Evolutionary conservation across 805 yeast species (phyloP).

Genomic region (Barnettozyma pratensis): DNA sequence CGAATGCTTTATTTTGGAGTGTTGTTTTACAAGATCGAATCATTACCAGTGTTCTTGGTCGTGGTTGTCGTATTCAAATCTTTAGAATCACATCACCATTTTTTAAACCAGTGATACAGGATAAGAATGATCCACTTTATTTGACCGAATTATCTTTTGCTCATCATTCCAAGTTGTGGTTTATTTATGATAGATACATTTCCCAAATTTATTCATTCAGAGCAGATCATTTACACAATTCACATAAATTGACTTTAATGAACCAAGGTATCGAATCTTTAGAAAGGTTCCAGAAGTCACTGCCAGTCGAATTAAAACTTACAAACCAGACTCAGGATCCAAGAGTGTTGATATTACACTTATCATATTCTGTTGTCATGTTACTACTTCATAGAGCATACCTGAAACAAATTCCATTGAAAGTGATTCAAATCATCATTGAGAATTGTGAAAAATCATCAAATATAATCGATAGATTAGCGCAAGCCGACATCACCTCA

Average conservation of each 20-base stretch:
- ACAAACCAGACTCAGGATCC: constrained; percentile 13
- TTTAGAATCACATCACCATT: constrained; percentile 29
- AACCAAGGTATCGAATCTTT: constrained; percentile 26
- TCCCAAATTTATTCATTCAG: constrained; percentile 31
- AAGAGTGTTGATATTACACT: constrained; percentile 24
- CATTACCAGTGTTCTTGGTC: constrained; percentile 29
- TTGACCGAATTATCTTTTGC: constrained; percentile 24
- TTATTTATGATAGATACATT: constrained; percentile 26
- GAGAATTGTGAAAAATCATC: constrained; percentile 24
- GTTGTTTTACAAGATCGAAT: constrained; percentile 29
- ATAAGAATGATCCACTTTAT: constrained; percentile 13
- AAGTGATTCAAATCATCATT: constrained; percentile 22
- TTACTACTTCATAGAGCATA: constrained; percentile 28
- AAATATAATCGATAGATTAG: constrained; percentile 15
- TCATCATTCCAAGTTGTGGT: constrained; percentile 25
- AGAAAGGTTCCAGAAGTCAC: constrained; percentile 17
- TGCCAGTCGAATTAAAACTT: constrained; percentile 20
- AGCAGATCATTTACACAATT: constrained; percentile 29
- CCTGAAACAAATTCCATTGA: constrained; percentile 25
- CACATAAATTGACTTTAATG: constrained; percentile 27
- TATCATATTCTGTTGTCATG: constrained; percentile 26
- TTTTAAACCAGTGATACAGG: constrained; percentile 17
- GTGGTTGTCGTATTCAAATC: constrained; percentile 31
- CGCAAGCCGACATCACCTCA: constrained; percentile 1
- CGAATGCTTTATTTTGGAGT: constrained; percentile 25